phyloP scores from a whole-genome alignment of 2,329 filamentous ascomycete species.

The Coniochaeta ligniaria region DNA sequence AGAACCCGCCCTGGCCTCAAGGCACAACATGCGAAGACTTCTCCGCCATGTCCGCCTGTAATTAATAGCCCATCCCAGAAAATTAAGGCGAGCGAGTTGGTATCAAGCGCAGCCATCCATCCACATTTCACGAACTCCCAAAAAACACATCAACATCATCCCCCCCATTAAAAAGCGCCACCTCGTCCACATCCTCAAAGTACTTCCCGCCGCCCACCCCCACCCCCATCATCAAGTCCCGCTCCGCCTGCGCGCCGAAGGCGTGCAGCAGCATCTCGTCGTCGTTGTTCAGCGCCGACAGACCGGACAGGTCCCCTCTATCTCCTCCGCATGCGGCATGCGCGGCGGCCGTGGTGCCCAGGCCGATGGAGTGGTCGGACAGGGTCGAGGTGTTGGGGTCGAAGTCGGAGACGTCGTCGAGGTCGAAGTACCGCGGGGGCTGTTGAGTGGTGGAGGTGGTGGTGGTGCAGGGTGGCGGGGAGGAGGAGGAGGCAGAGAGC shows the following conservation, averaged over 20 bases:
- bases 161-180: slow-evolving; percentile 42
- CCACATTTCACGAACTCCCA: slow-evolving; percentile 16
- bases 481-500: slow-evolving; percentile 53
- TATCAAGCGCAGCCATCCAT: neutral
- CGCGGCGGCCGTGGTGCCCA: slow-evolving; percentile 24
- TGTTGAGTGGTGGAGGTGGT: neutral
- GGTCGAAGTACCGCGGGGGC: slow-evolving; percentile 33
- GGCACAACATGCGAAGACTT: too few species aligned
- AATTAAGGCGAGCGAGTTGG: too few species aligned
- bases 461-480: slow-evolving; percentile 41
- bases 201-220: slow-evolving; percentile 30
- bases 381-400: slow-evolving; percentile 29
- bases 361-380: slow-evolving; percentile 15
- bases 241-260: slow-evolving; percentile 26
- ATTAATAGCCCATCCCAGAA: too few species aligned
- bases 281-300: slow-evolving; percentile 22
- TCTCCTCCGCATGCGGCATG: slow-evolving; percentile 11
- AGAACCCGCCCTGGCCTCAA: too few species aligned
- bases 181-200: slow-evolving; percentile 42
- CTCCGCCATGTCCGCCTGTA: too few species aligned
- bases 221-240: slow-evolving; percentile 20
- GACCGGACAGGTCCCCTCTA: slow-evolving; percentile 19
- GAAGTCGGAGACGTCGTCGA: slow-evolving; percentile 13
- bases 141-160: slow-evolving; percentile 50
- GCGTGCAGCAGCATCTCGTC: slow-evolving; percentile 38